Percentiles rank a stretch among this genome's conserved stretches.
Conservation (phyloP, 805 yeast species). For the Schizosaccharomyces pombe region DNA sequence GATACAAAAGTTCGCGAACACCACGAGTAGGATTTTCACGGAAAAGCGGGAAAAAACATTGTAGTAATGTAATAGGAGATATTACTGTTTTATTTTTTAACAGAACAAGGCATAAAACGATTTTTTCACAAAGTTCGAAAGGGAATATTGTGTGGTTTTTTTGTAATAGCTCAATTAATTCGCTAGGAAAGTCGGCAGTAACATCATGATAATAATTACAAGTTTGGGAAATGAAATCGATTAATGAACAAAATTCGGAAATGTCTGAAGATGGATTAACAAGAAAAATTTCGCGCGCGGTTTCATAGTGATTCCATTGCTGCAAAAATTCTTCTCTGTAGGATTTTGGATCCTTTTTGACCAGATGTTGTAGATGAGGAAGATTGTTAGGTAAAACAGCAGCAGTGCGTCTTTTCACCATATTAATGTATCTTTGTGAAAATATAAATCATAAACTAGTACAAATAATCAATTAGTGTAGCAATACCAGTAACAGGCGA, state of each 20-base stretch:
- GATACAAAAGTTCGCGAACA: constrained; percentile 60
- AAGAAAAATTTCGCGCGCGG: constrained; percentile 67
- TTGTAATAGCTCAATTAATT: constrained; percentile 40
- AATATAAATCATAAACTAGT: too few relatives aligned
- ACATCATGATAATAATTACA: constrained; percentile 76
- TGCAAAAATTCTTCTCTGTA: constrained; percentile 83
- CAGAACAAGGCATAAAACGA: constrained; percentile 73
- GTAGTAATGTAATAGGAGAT: constrained; percentile 56
- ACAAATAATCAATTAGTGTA: too few relatives aligned
- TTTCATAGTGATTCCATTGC: constrained; percentile 80
- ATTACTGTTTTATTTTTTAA: constrained; percentile 66
- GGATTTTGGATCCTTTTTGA: constrained; percentile 81
- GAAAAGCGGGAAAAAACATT: constrained; percentile 69
- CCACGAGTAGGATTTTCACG: constrained; percentile 38
- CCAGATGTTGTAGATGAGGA: constrained; percentile 72
- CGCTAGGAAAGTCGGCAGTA: constrained; percentile 64
- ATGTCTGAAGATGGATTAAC: constrained; percentile 38
- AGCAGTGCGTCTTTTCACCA: constrained; percentile 79
- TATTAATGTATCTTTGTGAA: too few relatives aligned
- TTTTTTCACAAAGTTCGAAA: constrained; percentile 74
- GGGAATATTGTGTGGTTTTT: constrained; percentile 62
- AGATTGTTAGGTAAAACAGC: constrained; percentile 83
- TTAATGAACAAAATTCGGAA: constrained; percentile 54
- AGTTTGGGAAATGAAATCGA: constrained; percentile 82
- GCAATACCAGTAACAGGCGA: too few relatives aligned